Conservation (phyloP, 2,329 filamentous ascomycete species). For the Fusarium caatingaense region DNA sequence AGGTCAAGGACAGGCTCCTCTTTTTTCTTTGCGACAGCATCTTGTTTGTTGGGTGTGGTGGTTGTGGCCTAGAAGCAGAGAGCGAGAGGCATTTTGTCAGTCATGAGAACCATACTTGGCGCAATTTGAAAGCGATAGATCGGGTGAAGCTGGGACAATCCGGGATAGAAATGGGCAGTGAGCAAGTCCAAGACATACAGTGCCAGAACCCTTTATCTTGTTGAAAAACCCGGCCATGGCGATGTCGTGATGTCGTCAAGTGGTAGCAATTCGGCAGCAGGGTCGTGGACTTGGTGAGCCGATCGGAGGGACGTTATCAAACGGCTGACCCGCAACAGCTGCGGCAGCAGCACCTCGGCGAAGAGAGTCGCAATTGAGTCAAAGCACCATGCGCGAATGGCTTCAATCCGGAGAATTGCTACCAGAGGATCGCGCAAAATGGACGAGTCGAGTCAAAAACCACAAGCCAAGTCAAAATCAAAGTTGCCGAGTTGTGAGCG, state of each 20-base stretch:
- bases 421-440: slow-evolving; percentile 15
- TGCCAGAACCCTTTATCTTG: slow-evolving; percentile 67
- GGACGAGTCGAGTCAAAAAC: not conserved
- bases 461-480: slow-evolving; percentile 23
- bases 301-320: slow-evolving; percentile 35
- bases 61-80: slow-evolving; percentile 55
- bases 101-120: slow-evolving; percentile 35
- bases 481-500: slow-evolving; percentile 31
- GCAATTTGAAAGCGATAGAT: slow-evolving; percentile 23
- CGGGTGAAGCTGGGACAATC: slow-evolving; percentile 37
- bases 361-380: slow-evolving; percentile 42
- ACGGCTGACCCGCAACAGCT: slow-evolving; percentile 50
- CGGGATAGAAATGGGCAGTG: slow-evolving; percentile 11
- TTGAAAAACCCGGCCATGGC: slow-evolving; percentile 69
- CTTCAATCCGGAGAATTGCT: slow-evolving; percentile 10
- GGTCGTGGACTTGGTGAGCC: slow-evolving; percentile 38
- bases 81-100: slow-evolving; percentile 50
- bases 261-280: slow-evolving; percentile 22
- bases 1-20: slow-evolving; percentile 68
- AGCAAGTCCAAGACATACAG: slow-evolving; percentile 58
- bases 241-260: slow-evolving; percentile 39
- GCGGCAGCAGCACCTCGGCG: slow-evolving; percentile 51
- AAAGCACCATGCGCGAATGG: slow-evolving; percentile 44
- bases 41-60: slow-evolving; percentile 56
- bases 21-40: slow-evolving; percentile 64